Conservation (phyloP, 495 filamentous ascomycete genomes). For the Penicillium crystallinum region DNA sequence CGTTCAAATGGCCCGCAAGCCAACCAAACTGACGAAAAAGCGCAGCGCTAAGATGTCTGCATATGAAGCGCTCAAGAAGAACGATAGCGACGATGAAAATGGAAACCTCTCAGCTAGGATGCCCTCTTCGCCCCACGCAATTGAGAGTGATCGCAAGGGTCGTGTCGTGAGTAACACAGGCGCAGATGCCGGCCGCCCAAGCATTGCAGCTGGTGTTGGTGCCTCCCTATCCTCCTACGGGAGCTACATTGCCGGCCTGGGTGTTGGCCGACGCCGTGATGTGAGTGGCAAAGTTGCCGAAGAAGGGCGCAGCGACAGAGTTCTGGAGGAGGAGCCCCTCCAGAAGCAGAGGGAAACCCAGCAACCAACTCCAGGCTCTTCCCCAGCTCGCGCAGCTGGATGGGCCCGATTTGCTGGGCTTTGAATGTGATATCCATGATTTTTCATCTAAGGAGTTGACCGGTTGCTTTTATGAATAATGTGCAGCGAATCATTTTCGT, state of each 20-base stretch:
- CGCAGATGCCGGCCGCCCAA: conserved; percentile 24
- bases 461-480: conserved; percentile 14
- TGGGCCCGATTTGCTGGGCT: conserved; percentile 47
- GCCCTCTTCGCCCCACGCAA: conserved; percentile 21
- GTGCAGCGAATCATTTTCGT: conserved; percentile 19
- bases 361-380: conserved; percentile 7
- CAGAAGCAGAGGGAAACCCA: background rate
- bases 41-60: conserved; percentile 30
- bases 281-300: conserved; percentile 84
- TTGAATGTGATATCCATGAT: conserved; percentile 18
- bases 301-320: conserved; percentile 60
- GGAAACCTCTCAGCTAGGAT: conserved; percentile 6
- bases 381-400: conserved; percentile 34
- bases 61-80: conserved; percentile 36
- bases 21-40: conserved; percentile 31
- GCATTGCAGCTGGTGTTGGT: conserved; percentile 17
- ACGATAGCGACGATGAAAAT: conserved; percentile 24
- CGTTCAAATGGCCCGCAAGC: conserved; percentile 16
- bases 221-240: conserved; percentile 46
- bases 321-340: conserved; percentile 10
- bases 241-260: conserved; percentile 51
- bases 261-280: conserved; percentile 51
- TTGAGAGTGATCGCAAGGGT: conserved; percentile 41
- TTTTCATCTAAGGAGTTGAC: conserved; percentile 13
- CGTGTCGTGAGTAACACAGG: conserved; percentile 51